Conservation (phyloP, 2,329 filamentous ascomycete genomes). For the Colletotrichum cordylinicola region DNA sequence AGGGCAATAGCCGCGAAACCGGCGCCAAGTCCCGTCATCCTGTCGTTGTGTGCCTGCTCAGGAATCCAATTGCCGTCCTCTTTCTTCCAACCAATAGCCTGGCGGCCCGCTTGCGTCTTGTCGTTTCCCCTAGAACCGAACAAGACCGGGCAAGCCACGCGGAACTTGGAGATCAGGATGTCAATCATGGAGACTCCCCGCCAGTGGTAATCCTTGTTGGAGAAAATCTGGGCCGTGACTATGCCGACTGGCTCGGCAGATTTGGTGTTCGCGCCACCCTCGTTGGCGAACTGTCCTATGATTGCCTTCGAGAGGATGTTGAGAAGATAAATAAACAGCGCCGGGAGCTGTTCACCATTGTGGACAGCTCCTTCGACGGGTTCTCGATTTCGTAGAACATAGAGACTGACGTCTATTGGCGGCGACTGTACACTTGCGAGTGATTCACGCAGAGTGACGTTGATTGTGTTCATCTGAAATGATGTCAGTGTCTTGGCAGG, state of each 20-base stretch:
- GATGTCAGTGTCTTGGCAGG: slow-evolving; percentile 5
- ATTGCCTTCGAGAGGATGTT: slow-evolving; percentile 79
- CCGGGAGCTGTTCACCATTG: slow-evolving; percentile 63
- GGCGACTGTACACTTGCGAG: slow-evolving; percentile 57
- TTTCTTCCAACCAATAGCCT: slow-evolving; percentile 76
- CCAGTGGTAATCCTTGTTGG: slow-evolving; percentile 70
- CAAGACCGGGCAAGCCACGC: slow-evolving; percentile 80
- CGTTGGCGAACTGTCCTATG: slow-evolving; percentile 72
- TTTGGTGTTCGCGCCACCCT: slow-evolving; percentile 67
- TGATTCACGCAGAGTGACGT: slow-evolving; percentile 57
- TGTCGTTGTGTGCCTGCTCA: slow-evolving; percentile 78
- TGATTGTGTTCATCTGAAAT: slow-evolving; percentile 50
- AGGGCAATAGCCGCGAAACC: slow-evolving; percentile 86
- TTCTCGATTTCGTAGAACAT: slow-evolving; percentile 52
- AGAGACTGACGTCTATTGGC: slow-evolving; percentile 59
- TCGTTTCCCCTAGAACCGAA: slow-evolving; percentile 84
- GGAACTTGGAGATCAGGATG: slow-evolving; percentile 85
- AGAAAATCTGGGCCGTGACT: slow-evolving; percentile 76
- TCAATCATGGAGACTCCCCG: slow-evolving; percentile 75
- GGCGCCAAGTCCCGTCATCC: slow-evolving; percentile 83
- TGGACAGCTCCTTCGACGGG: slow-evolving; percentile 54
- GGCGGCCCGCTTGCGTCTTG: slow-evolving; percentile 70
- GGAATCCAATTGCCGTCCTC: slow-evolving; percentile 65
- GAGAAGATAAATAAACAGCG: slow-evolving; percentile 75
- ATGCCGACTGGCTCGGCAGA: slow-evolving; percentile 83